These are phyloP conservation scores for Paracoccidioides lutzii DNA, from an alignment of 2,329 filamentous ascomycete genomes.

Conservation along the genomic window DNA sequence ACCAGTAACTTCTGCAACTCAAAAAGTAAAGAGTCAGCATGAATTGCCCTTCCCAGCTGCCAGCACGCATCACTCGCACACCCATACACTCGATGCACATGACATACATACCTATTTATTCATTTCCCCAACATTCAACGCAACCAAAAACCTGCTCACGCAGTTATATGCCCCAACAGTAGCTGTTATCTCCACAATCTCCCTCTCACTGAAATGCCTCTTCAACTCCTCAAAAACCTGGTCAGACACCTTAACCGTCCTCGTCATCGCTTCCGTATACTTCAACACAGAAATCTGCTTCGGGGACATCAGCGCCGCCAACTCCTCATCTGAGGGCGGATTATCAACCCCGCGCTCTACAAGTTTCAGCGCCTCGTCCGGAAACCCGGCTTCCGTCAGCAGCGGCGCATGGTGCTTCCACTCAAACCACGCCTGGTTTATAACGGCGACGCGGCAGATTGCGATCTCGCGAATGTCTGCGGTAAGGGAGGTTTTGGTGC, in stretches of 20 bases:
- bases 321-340: slow-evolving; percentile 18
- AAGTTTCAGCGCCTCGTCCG: slow-evolving; percentile 33
- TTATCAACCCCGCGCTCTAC: slow-evolving; percentile 32
- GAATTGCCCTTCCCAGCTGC: not conserved
- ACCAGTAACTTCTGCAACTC: not conserved
- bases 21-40: not conserved
- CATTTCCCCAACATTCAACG: slow-evolving; percentile 50
- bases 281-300: slow-evolving; percentile 55
- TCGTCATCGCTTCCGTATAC: slow-evolving; percentile 77
- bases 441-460: slow-evolving; percentile 66
- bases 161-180: slow-evolving; percentile 74
- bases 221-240: slow-evolving; percentile 53
- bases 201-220: slow-evolving; percentile 50
- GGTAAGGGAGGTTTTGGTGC: slow-evolving; percentile 39
- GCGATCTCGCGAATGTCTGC: slow-evolving; percentile 56
- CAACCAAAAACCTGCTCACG: slow-evolving; percentile 71
- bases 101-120: slow-evolving; percentile 15
- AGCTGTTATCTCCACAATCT: slow-evolving; percentile 69
- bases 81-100: not conserved
- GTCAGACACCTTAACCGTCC: slow-evolving; percentile 55
- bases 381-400: slow-evolving; percentile 47
- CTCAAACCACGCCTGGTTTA: slow-evolving; percentile 76
- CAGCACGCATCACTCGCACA: not conserved
- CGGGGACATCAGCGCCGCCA: slow-evolving; percentile 35
- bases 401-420: slow-evolving; percentile 69